Evolutionary conservation across 2,329 filamentous ascomycete species (phyloP), one percentile per base, ranked within the genome.

Genomic region (Pestalotiopsis sp.): DNA sequence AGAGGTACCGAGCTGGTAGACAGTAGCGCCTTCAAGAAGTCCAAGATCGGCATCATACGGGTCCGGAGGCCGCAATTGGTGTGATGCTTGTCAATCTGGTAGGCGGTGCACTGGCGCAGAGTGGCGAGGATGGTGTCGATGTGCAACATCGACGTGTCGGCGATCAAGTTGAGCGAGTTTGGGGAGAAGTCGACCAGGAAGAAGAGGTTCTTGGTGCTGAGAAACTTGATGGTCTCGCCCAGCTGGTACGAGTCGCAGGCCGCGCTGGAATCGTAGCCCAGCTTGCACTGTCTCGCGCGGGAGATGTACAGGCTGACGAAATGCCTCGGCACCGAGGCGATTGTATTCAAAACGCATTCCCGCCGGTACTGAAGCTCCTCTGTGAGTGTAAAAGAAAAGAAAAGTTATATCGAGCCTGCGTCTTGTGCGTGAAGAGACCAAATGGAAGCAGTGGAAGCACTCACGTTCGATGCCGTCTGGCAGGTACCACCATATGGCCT

Each of bases 191-290:
- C 86, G 6, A 86, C 82, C 1, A 93, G 79, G 49, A 85, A 87
- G 3, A 93, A 75, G 0, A 93, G 86, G 36, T 86, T 84, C 71
- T 89, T 88, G 71, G 85, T 85, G 14, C 84, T 81, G 45, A 94
- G 86, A 78, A 94, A 94, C 72, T 89, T 90, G 71, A 93, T 80
- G 85, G 93, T 93, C 79, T 94, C 91, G 25, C 92, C 92, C 1
- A 95, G 86, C 79, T 95, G 92, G 75, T 92, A 95, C 1, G 89
- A 90, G 80, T 95, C 92, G 77, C 92, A 94, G 57, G 91, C 88
- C 1, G 86, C 80, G 70, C 89, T 92, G 2, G 89, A 90, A 75
- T 93, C 91, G 78, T 94, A 94, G 66, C 92, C 92, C 0, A 93
- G 85, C 73, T 89, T 89, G 78, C 92, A 94, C 76, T 94, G 92